Evolutionary conservation across 73 alveolate species (phyloP), one percentile per base, ranked within the genome.

Genomic region (Breviolum minutum): DNA sequence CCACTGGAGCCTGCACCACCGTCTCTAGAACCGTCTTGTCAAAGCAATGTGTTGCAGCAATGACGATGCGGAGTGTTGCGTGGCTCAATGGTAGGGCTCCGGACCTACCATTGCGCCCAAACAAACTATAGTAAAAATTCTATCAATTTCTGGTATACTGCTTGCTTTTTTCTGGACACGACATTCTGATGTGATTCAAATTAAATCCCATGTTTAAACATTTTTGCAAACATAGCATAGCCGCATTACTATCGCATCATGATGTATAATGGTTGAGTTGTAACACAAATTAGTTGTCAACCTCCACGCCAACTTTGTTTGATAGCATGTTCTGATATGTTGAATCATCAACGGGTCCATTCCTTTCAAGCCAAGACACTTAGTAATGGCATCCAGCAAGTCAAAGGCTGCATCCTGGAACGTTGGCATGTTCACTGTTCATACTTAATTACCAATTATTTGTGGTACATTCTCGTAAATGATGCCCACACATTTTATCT

Each of bases 401-500:
- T 95, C 99, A 26, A 95, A 95, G 70, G 99, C 99, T 64, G 95
- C 94, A 48, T 93, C 98, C 98, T 93, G 93, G 40, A 24, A 20
- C 54, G 64, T 12, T 27, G 29, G 0, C 16, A 80, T n/a, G 88
- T 19, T 73, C 83, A 73, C n/a, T n/a, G n/a, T n/a, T n/a, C n/a
- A n/a, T n/a, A n/a, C n/a, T n/a, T n/a, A n/a, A n/a, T n/a, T 26
- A 6, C 30, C 8, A 20, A 71, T 1, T 7, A 71, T 5, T 20
- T 20, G 19, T 16, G 9, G 2, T 71, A 71, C 26, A 71, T 71
- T 16, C 19, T 20, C 19, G 14, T 70, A 70, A 17, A 70, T 70
- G 22, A 10, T 0, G 26, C 26, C 19, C 26, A 71, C 29, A 71
- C 22, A 70, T 70, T 26, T 19, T 30, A 11, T 17, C 81, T 70